Evolutionary conservation across 495 filamentous ascomycete genomes (phyloP).

Genomic region (Xanthoparmelia taractica): DNA sequence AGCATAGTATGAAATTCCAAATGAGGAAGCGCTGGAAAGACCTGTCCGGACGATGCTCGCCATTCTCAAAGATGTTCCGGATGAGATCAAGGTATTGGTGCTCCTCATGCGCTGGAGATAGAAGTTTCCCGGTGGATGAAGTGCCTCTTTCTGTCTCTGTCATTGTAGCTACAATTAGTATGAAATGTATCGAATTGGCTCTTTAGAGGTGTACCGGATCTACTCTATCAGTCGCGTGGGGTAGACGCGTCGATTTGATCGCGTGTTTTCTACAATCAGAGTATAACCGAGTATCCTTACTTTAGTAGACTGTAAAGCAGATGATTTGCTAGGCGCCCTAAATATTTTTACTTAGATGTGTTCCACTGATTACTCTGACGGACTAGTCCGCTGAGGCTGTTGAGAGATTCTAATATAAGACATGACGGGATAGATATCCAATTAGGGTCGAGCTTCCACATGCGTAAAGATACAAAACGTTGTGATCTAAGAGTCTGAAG

Average conservation of each 20-base stretch:
- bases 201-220: not conserved
- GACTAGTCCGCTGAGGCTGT: not conserved
- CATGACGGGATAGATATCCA: not conserved
- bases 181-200: not conserved
- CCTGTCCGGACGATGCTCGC: conserved; percentile 77
- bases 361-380: too few relatives aligned
- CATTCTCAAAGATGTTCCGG: conserved; percentile 61
- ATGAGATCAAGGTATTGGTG: conserved; percentile 72
- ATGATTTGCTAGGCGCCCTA: not conserved
- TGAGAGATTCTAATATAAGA: not conserved
- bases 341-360: too few relatives aligned
- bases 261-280: not conserved
- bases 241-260: not conserved
- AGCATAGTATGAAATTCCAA: not conserved
- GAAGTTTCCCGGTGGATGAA: not conserved
- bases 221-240: not conserved
- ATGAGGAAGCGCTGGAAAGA: conserved; percentile 22
- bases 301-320: not conserved
- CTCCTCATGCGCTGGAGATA: conserved; percentile 51
- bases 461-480: not conserved
- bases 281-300: too few relatives aligned
- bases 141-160: conserved; percentile 1
- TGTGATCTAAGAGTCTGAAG: not conserved
- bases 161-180: not conserved
- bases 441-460: not conserved